phyloP scores from a whole-genome alignment of 768 basidiomycete genomes.

The Mycena floridula region DNA sequence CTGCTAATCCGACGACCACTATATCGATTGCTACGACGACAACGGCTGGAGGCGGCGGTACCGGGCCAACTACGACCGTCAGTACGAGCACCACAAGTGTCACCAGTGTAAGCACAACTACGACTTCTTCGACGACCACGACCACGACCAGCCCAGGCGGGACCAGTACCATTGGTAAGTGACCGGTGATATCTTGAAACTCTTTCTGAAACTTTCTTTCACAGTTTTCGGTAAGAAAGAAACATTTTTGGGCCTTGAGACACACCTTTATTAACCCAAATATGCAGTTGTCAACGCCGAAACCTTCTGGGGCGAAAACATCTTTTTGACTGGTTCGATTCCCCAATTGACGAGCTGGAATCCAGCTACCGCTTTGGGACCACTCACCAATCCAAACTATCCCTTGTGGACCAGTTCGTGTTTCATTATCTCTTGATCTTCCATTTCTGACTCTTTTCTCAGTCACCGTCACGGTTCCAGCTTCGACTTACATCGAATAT shows the following conservation, averaged over 20 bases:
- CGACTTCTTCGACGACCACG: neutral
- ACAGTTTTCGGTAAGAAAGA: too few species aligned
- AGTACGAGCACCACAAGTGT: neutral
- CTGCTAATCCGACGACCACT: constrained; percentile 8
- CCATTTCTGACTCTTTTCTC: too few species aligned
- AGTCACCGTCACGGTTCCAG: too few species aligned
- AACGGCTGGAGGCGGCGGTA: neutral
- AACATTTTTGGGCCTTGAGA: too few species aligned
- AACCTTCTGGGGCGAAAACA: constrained; percentile 43
- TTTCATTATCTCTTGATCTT: too few species aligned
- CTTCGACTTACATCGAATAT: too few species aligned
- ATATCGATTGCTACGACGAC: neutral
- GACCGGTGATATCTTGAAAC: too few species aligned
- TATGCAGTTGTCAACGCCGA: neutral
- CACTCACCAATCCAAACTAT: too few species aligned
- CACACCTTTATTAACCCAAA: too few species aligned
- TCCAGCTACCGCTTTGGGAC: constrained; percentile 49
- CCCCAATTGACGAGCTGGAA: constrained; percentile 56
- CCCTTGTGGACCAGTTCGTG: too few species aligned
- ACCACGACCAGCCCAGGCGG: neutral
- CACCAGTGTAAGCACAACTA: neutral
- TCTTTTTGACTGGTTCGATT: constrained; percentile 60
- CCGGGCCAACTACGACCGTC: neutral
- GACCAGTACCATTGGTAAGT: too few species aligned
- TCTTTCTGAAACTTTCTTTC: too few species aligned